Conservation (phyloP, 2,329 filamentous ascomycete species). For the Fusarium sp. region DNA sequence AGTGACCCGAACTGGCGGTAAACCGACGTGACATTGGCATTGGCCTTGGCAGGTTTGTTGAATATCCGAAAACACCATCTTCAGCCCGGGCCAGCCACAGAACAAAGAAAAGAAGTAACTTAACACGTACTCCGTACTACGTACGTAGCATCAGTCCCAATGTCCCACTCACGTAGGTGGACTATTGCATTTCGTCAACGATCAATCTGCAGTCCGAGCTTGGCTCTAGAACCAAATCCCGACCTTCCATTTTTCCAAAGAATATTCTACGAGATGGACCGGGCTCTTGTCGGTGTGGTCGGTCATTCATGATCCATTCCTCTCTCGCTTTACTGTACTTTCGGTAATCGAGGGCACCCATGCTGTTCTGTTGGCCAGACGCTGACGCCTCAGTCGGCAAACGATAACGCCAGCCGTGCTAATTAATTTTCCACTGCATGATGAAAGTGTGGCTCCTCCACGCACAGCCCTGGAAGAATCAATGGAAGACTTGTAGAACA, state of each 20-base stretch:
- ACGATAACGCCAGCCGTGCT: conserved; percentile 14
- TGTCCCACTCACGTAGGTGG: neutral
- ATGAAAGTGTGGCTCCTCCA: conserved; percentile 15
- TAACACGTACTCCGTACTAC: neutral
- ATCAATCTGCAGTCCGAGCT: conserved; percentile 34
- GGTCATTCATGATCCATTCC: conserved; percentile 16
- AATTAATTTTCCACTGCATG: neutral
- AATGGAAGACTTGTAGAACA: conserved; percentile 26
- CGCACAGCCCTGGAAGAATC: conserved; percentile 15
- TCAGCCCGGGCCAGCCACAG: conserved; percentile 16
- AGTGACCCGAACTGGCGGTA: conserved; percentile 41
- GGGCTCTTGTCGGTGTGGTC: conserved; percentile 30
- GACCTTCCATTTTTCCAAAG: conserved; percentile 33
- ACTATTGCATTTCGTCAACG: conserved; percentile 5
- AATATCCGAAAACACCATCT: conserved; percentile 18
- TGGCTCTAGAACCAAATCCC: conserved; percentile 39
- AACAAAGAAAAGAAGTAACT: conserved; percentile 3
- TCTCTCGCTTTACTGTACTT: conserved; percentile 4
- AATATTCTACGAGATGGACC: conserved; percentile 29
- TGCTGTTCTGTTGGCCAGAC: conserved; percentile 22
- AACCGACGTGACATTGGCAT: conserved; percentile 17
- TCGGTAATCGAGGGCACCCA: conserved; percentile 36
- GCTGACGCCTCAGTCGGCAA: conserved; percentile 36
- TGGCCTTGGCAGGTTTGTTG: neutral
- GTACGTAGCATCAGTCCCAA: conserved; percentile 4